Base-by-base conservation (phyloP, 2,329 filamentous ascomycete genomes). In the Neopestalotiopsis sp. region DNA sequence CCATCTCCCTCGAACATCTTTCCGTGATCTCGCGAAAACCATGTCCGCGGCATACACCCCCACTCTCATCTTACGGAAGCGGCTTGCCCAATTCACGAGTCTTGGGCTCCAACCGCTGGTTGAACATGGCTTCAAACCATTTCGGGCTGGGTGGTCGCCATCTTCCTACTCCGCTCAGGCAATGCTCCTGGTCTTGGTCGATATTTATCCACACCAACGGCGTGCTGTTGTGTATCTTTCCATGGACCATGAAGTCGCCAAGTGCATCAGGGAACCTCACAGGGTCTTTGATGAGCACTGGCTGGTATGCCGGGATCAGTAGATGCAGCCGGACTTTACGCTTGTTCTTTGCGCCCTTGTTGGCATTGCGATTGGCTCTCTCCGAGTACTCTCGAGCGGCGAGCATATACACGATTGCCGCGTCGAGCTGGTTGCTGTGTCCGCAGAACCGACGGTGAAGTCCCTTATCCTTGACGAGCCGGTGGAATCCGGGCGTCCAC, bases 401-500 rank as follows among this genome's bases (percentile, higher is more conserved):
- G 17, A 79, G 72, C 81, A 82, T 82, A 66, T 81, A 82, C 65
- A 81, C 74, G 62, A 81, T 81, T 20, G 78, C 75, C 0, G 80
- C 80, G 68, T 82, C 81, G 30, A 83, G 77, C 66, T 82, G 79
- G 56, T 82, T 81, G 40, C 80, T 80, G 69, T 81, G 81, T 30
- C 80, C 81, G 68, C 80, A 80, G 57, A 83, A 83, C 1, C 76
- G 73, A 6, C 78, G 75, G 4, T 76, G 76, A 0, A 82, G 70
- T 2, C 78, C 79, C 10, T 75, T 75, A 3, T 77, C 74, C 12
- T 81, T 76, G 14, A 82, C 69, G 0, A 82, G 74, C 6, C 80
- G 77, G 63, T 81, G 80, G 67, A 83, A 83, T 4, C 77, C 77
- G 13, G 80, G 78, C 57, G 82, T 81, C 81, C 81, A 83, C 62